Conservation (phyloP, 306 rosid genomes). For the Lathyrus aphaca region DNA sequence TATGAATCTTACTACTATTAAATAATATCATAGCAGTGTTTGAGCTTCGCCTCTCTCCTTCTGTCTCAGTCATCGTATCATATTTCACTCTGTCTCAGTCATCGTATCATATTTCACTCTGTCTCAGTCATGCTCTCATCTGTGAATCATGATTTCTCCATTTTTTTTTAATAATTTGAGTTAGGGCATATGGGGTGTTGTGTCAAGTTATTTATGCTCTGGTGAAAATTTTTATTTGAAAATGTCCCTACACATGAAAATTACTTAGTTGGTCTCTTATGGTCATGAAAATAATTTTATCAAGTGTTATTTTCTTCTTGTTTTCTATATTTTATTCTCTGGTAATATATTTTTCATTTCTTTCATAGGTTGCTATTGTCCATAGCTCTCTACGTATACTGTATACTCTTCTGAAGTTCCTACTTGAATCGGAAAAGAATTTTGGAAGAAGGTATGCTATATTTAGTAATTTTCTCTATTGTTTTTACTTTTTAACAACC, state of each 20-base stretch:
- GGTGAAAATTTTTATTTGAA: neutral
- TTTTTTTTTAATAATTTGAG: conserved; percentile 18
- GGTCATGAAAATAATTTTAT: conserved; percentile 26
- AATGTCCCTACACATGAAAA: conserved; percentile 19
- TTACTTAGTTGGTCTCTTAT: conserved; percentile 5
- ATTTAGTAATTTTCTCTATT: conserved; percentile 20
- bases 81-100: neutral
- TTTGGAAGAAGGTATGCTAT: conserved; percentile 65
- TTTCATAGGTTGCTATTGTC: conserved; percentile 65
- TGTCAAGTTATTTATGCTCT: conserved; percentile 25
- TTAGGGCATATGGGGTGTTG: conserved; percentile 24
- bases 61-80: neutral
- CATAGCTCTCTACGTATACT: conserved; percentile 68
- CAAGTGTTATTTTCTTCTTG: conserved; percentile 15
- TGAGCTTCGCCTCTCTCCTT: neutral
- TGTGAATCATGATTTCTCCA: conserved; percentile 2
- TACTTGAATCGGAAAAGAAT: conserved; percentile 52
- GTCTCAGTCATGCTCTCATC: neutral
- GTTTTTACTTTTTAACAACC: conserved; percentile 26
- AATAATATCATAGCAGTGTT: neutral
- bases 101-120: neutral
- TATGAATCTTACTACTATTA: too few relatives aligned
- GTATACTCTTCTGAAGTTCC: conserved; percentile 66
- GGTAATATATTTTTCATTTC: conserved; percentile 34
- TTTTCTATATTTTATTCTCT: conserved; percentile 28